Evolutionary conservation across 2,329 filamentous ascomycete species (phyloP), one percentile per base, ranked within the genome.

Genomic region (Plenodomus tracheiphilus): DNA sequence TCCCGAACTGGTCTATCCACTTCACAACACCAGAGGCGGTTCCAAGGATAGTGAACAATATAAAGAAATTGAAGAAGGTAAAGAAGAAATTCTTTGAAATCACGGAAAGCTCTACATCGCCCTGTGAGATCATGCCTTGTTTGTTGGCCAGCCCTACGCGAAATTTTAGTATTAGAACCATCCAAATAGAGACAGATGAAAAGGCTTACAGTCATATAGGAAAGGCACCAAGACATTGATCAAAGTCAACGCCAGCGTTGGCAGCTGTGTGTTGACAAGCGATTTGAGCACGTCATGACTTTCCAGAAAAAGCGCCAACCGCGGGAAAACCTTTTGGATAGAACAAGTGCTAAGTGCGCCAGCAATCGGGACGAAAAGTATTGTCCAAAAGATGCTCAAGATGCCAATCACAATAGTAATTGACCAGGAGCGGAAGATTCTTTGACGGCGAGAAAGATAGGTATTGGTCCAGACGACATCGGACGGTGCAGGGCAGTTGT

Each of bases 51-150:
- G 93, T 95, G 70, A 97, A 97, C 38, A 97, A 84, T 42, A 97
- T 83, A 74, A 99, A 99, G 48, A 97, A 90, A 74, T 99, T 99
- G 83, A 99, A 97, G 74, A 99, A 99, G 9, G 89, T 92, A 70
- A 99, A 99, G 80, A 97, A 96, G 76, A 97, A 99, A 73, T 97
- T 99, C 77, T 99, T 99, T 45, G 91, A 96, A 58, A 99, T 93
- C 38, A 95, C 81, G 0, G 94, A 97, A 6, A 99, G 80, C 72
- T 97, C 94, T 18, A 99, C 86, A 54, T 99, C 94, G 38, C 91
- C 91, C 61, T 91, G 89, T 0, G 94, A 97, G 43, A 96, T 90
- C 86, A 95, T 95, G 41, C 94, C 94, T 76, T 99, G 94, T 43
- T 85, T 82, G 69, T 92, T 92, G 2, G 93, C 91, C 10, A 99